These are phyloP conservation scores for Rhinocladiella similis DNA, from an alignment of 2,329 filamentous ascomycete genomes.

Conservation along the genomic window DNA sequence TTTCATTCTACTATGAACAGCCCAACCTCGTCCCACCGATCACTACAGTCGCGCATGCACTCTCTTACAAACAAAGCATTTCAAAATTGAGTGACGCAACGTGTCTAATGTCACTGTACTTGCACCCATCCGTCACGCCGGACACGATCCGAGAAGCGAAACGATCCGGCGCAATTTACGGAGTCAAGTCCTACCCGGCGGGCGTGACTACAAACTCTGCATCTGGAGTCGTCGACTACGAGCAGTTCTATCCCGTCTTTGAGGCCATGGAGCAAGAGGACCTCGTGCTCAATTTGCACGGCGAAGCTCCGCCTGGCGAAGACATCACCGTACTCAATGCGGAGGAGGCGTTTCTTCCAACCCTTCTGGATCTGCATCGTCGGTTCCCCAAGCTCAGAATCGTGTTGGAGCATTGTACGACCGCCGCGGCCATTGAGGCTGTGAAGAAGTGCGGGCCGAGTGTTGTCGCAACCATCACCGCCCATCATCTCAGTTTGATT, in stretches of 20 bases:
- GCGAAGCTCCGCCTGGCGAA: constrained; percentile 63
- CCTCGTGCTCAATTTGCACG: constrained; percentile 89
- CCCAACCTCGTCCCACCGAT: constrained; percentile 67
- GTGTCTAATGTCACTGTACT: constrained; percentile 74
- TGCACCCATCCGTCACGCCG: constrained; percentile 64
- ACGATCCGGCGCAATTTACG: constrained; percentile 63
- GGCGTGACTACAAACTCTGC: constrained; percentile 61
- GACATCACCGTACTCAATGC: constrained; percentile 64
- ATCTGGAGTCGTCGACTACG: constrained; percentile 47
- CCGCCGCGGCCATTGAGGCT: constrained; percentile 74
- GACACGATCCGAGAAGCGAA: constrained; percentile 72
- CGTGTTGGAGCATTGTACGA: constrained; percentile 76
- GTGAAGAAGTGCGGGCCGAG: constrained; percentile 74
- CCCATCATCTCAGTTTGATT: constrained; percentile 80
- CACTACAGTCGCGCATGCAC: constrained; percentile 60
- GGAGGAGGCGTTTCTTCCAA: constrained; percentile 78
- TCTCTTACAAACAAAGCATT: constrained; percentile 60
- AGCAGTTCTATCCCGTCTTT: constrained; percentile 62
- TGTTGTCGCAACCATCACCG: constrained; percentile 80
- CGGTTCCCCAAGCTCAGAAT: constrained; percentile 70
- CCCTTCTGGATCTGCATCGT: constrained; percentile 69
- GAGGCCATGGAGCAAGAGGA: constrained; percentile 83
- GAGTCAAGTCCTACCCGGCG: constrained; percentile 52
- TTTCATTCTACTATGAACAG: constrained; percentile 41
- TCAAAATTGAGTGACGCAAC: constrained; percentile 47